Evolutionary conservation across 2,329 filamentous ascomycete species (phyloP).

Genomic region (Pseudogymnoascus sp.): DNA sequence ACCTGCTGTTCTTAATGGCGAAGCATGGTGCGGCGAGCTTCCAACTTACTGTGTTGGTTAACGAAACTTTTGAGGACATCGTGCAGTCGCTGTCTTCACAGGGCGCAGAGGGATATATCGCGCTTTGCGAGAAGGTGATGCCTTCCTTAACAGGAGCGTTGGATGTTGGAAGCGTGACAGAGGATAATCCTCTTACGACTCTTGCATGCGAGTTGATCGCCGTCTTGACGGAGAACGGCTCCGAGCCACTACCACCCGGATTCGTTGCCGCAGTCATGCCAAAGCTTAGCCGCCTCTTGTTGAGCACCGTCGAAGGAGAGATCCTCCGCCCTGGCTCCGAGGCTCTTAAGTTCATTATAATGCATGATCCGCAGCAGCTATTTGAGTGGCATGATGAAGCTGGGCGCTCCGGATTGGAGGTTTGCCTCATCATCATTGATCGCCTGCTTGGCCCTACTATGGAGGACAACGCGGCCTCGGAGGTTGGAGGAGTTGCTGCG

Average conservation of each 20-base stretch:
- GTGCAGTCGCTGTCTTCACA: conserved; percentile 60
- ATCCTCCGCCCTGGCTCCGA: conserved; percentile 81
- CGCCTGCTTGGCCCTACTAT: conserved; percentile 75
- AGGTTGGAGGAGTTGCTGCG: conserved; percentile 89
- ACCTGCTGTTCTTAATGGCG: conserved; percentile 80
- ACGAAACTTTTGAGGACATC: conserved; percentile 87
- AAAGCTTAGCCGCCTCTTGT: conserved; percentile 75
- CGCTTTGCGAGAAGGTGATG: conserved; percentile 77
- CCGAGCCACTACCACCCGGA: conserved; percentile 76
- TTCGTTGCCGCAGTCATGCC: conserved; percentile 83
- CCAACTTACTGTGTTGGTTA: conserved; percentile 80
- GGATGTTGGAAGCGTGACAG: conserved; percentile 77
- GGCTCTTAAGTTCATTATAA: conserved; percentile 80
- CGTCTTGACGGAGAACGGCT: conserved; percentile 73
- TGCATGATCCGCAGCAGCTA: conserved; percentile 84
- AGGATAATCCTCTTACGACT: conserved; percentile 77
- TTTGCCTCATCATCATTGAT: conserved; percentile 86
- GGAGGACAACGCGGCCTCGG: conserved; percentile 91
- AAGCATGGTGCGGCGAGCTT: conserved; percentile 86
- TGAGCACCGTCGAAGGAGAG: conserved; percentile 80
- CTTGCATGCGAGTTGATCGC: conserved; percentile 81
- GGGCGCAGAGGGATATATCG: conserved; percentile 63
- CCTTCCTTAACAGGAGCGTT: conserved; percentile 85
- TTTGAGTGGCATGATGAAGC: conserved; percentile 78
- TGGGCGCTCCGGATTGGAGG: conserved; percentile 77